A percentile compares a stretch with the other conserved stretches of the same genome.
Evolutionary conservation across 371 early-diverging fungal genomes (phyloP).

Genomic region (Coemansia sp.): DNA sequence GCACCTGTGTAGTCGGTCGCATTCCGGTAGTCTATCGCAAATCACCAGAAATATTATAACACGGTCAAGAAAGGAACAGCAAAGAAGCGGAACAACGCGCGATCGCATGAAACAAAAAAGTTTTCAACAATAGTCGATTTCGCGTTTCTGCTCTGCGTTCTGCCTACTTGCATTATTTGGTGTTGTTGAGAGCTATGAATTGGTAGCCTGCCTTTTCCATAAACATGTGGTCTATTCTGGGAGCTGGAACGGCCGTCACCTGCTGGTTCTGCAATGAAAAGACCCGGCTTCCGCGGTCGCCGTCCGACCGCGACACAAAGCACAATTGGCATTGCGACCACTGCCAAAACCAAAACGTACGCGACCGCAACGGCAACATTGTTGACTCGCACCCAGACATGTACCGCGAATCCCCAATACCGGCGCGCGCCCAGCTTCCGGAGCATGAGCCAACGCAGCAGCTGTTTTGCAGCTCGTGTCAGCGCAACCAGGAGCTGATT

Average conservation of each 20-base stretch:
- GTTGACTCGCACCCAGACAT: slow-evolving; percentile 31
- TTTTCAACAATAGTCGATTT: no score
- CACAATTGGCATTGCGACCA: slow-evolving; percentile 34
- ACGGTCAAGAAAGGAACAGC: background rate
- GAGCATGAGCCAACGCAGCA: background rate
- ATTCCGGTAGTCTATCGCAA: no score
- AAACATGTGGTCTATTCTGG: slow-evolving; percentile 33
- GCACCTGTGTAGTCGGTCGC: no score
- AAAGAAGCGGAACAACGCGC: background rate
- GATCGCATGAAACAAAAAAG: background rate
- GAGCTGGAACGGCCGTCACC: slow-evolving; percentile 21
- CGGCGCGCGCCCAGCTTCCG: slow-evolving; percentile 8
- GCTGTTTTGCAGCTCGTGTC: slow-evolving; percentile 35
- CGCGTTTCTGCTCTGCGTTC: background rate
- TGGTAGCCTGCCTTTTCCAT: background rate
- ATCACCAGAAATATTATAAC: background rate
- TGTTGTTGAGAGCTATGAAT: background rate
- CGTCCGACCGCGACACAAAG: background rate
- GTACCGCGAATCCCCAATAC: slow-evolving; percentile 29
- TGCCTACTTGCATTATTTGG: background rate
- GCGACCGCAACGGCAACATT: slow-evolving; percentile 30
- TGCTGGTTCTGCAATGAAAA: slow-evolving; percentile 46
- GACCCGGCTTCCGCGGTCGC: slow-evolving; percentile 13
- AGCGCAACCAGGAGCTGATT: slow-evolving; percentile 45
- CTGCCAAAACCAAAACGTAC: slow-evolving; percentile 37